Conservation (phyloP, 2,329 filamentous ascomycete genomes). For the Cercospora janseana region DNA sequence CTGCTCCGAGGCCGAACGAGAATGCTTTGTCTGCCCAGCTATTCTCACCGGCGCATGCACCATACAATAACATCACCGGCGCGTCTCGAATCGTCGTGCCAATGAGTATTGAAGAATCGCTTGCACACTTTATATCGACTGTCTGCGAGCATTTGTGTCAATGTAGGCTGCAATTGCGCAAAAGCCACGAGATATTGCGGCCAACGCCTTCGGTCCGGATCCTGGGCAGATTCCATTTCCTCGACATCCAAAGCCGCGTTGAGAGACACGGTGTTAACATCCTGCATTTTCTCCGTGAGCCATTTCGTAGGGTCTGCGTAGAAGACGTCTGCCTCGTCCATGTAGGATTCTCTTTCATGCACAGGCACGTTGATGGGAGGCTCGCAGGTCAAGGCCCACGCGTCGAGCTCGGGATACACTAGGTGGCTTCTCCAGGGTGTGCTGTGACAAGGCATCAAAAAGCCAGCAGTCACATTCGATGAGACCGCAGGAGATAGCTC, state of each 20-base stretch:
- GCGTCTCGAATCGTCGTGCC: constrained; percentile 62
- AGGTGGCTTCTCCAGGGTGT: constrained; percentile 93
- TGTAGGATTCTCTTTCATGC: constrained; percentile 64
- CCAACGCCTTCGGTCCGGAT: constrained; percentile 36
- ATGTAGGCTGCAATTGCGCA: constrained; percentile 53
- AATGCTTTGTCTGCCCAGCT: not conserved
- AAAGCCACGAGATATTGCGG: constrained; percentile 55
- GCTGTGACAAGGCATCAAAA: constrained; percentile 93
- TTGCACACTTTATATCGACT: constrained; percentile 58
- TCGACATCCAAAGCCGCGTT: constrained; percentile 8
- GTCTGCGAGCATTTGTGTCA: constrained; percentile 45
- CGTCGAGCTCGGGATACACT: constrained; percentile 68
- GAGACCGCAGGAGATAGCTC: not conserved
- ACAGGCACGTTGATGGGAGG: constrained; percentile 71
- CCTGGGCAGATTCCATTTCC: not conserved
- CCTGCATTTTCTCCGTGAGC: constrained; percentile 45
- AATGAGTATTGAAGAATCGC: constrained; percentile 60
- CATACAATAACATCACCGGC: constrained; percentile 63
- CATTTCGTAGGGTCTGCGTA: constrained; percentile 61
- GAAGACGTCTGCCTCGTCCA: constrained; percentile 89
- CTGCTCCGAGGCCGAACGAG: not conserved
- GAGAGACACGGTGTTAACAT: constrained; percentile 14
- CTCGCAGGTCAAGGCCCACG: constrained; percentile 86
- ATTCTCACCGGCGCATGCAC: constrained; percentile 34
- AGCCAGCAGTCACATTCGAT: constrained; percentile 59